phyloP scores from a whole-genome alignment of 768 basidiomycete genomes.

The Brasilioporus rufonigricans region DNA sequence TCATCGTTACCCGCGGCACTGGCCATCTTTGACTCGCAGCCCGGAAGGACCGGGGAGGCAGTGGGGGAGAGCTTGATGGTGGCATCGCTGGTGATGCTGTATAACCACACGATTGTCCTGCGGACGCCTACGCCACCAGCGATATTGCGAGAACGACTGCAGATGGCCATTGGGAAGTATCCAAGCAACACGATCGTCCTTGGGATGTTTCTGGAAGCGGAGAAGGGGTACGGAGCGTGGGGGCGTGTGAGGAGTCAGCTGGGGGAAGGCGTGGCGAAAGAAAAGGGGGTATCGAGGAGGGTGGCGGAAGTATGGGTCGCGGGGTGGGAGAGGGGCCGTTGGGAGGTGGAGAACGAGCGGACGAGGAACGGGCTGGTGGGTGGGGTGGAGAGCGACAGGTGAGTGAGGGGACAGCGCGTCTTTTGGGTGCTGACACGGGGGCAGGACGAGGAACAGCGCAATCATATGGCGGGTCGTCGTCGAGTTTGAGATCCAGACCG shows the following conservation, averaged over 20 bases:
- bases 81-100: constrained; percentile 56
- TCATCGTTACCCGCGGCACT: constrained; percentile 41
- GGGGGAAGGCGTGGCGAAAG: constrained; percentile 42
- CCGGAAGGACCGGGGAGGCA: constrained; percentile 13
- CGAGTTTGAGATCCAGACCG: constrained; percentile 71
- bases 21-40: constrained; percentile 34
- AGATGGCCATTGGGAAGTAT: constrained; percentile 53
- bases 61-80: constrained; percentile 53
- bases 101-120: constrained; percentile 53
- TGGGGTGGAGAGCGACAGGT: constrained; percentile 71
- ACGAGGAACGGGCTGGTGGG: constrained; percentile 59
- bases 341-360: constrained; percentile 69
- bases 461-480: constrained; percentile 72
- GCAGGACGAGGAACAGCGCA: constrained; percentile 63
- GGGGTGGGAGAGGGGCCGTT: constrained; percentile 73
- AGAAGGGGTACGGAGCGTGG: constrained; percentile 79
- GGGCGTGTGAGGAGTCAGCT: constrained; percentile 60
- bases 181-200: constrained; percentile 71
- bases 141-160: constrained; percentile 55
- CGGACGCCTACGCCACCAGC: constrained; percentile 57
- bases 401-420: constrained; percentile 15
- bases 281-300: constrained; percentile 58
- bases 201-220: constrained; percentile 71
- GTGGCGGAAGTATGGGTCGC: constrained; percentile 74
- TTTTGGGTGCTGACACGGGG: constrained; percentile 3